Evolutionary conservation across 306 rosid species (phyloP).

Genomic region (Rosa chinensis): DNA sequence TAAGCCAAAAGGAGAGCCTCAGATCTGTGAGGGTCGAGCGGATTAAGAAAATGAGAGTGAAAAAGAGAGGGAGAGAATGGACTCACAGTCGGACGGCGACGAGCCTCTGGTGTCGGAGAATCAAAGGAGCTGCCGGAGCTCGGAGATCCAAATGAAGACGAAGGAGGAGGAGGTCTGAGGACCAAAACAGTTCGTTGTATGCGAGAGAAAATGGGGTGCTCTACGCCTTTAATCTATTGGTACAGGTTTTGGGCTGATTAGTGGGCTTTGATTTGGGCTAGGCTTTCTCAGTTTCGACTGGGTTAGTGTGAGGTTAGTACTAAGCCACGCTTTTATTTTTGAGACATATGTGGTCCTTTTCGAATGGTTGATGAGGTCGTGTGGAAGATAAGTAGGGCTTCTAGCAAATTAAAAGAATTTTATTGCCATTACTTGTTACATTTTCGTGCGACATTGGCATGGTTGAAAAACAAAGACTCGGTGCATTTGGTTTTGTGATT

Average conservation of each 20-base stretch:
- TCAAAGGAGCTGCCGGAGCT: constrained; percentile 22
- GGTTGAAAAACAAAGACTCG: no score
- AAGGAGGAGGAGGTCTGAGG: constrained; percentile 16
- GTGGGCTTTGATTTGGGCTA: neutral
- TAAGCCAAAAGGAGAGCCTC: neutral
- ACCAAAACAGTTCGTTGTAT: constrained; percentile 8
- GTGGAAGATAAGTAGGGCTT: neutral
- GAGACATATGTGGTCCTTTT: neutral
- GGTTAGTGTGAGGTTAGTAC: neutral
- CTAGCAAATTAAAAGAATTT: no score
- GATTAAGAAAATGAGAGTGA: neutral
- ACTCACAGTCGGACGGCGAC: constrained; percentile 23
- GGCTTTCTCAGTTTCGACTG: neutral
- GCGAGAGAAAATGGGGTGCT: neutral
- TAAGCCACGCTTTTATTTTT: neutral
- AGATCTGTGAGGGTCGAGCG: neutral
- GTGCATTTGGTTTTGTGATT: no score
- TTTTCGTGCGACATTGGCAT: no score
- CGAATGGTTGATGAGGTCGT: neutral
- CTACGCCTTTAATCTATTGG: constrained; percentile 1
- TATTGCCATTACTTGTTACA: no score
- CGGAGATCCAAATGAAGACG: constrained; percentile 24
- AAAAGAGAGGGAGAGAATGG: neutral
- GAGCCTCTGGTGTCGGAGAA: constrained; percentile 2
- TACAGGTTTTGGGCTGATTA: neutral